Base-by-base conservation (phyloP, 2,329 filamentous ascomycete species). In the Emmonsiellopsis sp. region DNA sequence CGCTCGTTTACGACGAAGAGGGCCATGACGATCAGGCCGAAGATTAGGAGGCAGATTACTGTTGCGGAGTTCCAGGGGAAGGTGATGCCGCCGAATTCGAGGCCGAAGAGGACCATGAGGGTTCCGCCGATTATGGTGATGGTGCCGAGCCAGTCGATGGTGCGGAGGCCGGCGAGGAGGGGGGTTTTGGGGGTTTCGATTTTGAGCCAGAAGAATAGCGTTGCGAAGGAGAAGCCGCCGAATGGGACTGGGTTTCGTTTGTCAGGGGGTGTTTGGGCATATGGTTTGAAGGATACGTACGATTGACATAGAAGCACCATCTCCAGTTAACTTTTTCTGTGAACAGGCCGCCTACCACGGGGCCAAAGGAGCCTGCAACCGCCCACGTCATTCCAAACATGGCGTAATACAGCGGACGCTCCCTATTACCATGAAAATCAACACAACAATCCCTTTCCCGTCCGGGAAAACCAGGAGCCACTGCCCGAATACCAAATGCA, bases 81-180 rank as follows among this genome's bases (percentile, higher is more conserved):
- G 20, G 77, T 76, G 50, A 89, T 80, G 48, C 89, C 90, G 52
- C 90, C 91, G 57, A 92, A 89, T 64, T 94, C 86, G 9, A 95
- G 80, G 0, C 89, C 91, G 42, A 95, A 82, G 3, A 95, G 80
- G 59, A 95, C 77, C 87, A 95, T 92, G 16, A 94, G 75, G 0
- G 87, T 91, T 16, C 85, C 88, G 42, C 86, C 86, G 26, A 91
- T 79, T 65, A 94, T 81, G 32, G 77, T 72, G 30, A 84, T 59
- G 1, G 76, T 78, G n/a, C 82, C 82, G 8, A 80, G 60, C 82
- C 82, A 85, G 66, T 85, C 82, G 56, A 85, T 81, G 5, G 79
- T 77, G 57, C 78, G 79, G 41, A 85, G 63, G 6, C 82, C 82
- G 15, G 77, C 74, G 41, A 76, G 55, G 5, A 85, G 66, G 0